Evolutionary conservation across 2,329 filamentous ascomycete species (phyloP), one percentile per base, ranked within the genome.

Genomic region (Thermochaetoides dissita): DNA sequence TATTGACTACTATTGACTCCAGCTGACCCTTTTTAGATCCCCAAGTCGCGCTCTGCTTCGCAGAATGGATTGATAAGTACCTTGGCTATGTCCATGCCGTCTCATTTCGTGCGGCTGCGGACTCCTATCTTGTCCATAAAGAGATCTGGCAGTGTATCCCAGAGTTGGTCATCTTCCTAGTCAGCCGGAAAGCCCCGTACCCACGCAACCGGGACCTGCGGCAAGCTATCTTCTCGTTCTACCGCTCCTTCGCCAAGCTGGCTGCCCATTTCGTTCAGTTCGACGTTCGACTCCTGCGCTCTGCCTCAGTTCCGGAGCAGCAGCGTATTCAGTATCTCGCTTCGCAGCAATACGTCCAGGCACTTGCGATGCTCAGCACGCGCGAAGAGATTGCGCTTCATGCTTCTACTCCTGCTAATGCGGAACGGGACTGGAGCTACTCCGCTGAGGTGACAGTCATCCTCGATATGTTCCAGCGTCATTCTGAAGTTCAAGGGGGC

Each of bases 71-170:
- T 24, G 61, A 65, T 7, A 57, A 55, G 10, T 75, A 68, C 53
- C 49, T 77, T 17, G 48, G 46, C 17, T 69, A 63, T 49, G 61
- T 63, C 32, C 54, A 51, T 31, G 50, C 52, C 12, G 58, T 59
- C 11, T 51, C 62, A 3, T 52, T 57, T 24, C 53, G 59, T 8
- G 51, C 53, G 3, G 60, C 66, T 6, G 53, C 64, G n/a, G 59
- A 67, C 28, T 65, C 66, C 2, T 69, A 64, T 42, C 57, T 55
- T 10, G 59, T 60, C 30, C 59, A 76, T 44, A 60, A 55, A 31
- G 52, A 59, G 3, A 70, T 79, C 48, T 80, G 75, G 75, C 49
- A 56, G 30, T 46, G 55, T 3, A 61, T 79, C 28, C 72, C 75
- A 1, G 66, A 70, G 0, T 50, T 78, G 8, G 59, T 75, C 11